Evolutionary conservation across 2,329 filamentous ascomycete species (phyloP).

Genomic region (Microcyclosporella mali): DNA sequence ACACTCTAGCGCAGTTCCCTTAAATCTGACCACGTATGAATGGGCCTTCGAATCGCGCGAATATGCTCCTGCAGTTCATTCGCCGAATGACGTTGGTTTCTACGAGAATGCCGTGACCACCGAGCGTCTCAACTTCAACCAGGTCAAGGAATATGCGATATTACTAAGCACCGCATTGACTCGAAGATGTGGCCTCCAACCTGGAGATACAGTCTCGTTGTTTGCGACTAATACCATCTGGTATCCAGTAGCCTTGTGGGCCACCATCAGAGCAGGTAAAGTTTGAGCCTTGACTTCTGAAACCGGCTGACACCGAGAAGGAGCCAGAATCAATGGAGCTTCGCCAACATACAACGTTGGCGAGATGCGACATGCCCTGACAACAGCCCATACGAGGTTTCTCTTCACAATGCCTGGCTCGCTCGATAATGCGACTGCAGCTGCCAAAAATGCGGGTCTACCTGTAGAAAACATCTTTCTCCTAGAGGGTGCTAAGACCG

Average conservation of each 20-base stretch:
- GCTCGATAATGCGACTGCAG: constrained; percentile 47
- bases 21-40: constrained; percentile 51
- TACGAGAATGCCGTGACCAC: constrained; percentile 55
- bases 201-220: constrained; percentile 52
- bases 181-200: constrained; percentile 46
- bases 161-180: constrained; percentile 55
- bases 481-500: constrained; percentile 46
- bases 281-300: too few relatives aligned
- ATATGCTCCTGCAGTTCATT: constrained; percentile 43
- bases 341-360: constrained; percentile 60
- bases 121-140: constrained; percentile 50
- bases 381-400: constrained; percentile 50
- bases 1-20: constrained; percentile 42
- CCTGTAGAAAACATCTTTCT: constrained; percentile 47
- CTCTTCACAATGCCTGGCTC: constrained; percentile 50
- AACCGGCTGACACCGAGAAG: constrained; percentile 14
- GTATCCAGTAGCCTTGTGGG: constrained; percentile 59
- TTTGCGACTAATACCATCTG: constrained; percentile 60
- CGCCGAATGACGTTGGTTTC: constrained; percentile 36
- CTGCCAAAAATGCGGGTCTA: constrained; percentile 49
- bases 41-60: constrained; percentile 52
- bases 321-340: constrained; percentile 54
- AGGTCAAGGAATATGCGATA: constrained; percentile 52
- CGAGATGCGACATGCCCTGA: constrained; percentile 59
- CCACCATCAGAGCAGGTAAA: constrained; percentile 39